Base-by-base conservation (phyloP, 805 yeast species). In the Hanseniaspora thailandica region DNA sequence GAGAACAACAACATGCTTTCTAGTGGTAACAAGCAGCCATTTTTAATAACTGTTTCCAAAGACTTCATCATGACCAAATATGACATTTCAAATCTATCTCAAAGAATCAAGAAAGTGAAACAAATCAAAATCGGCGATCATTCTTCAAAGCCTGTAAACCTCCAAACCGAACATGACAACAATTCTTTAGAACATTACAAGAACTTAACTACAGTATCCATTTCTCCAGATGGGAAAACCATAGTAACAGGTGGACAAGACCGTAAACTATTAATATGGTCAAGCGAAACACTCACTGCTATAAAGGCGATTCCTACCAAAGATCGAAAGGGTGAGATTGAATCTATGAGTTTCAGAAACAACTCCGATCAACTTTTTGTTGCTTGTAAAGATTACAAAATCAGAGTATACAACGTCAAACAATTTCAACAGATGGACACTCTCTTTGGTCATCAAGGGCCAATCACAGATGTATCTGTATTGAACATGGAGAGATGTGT, bases 401-500 rank as follows among this genome's bases (percentile, higher is more conserved):
- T 93, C 59, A 78, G 97, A 65, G 85, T 95, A 0, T 93, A 78
- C 66, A 82, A 89, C 57, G 75, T 89, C 55, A 85, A 81, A 61
- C 96, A 88, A 68, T 76, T 83, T 63, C 82, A 96, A 4, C 95
- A 87, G 67, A 74, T 90, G 62, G 98, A 93, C 70, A 82, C 86
- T 4, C 71, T 93, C 45, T 93, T 86, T 65, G 98, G 98, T 2
- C 98, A 93, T 68, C 97, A 93, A 70, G 98, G 93, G 64, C 72
- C 78, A 52, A 89, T 90, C 44, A 76, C 77, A 41, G 97, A 82
- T 62, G 82, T 93, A 52, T 71, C 87, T 22, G 87, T 97, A 0
- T 71, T 93, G 56, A 77, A 78, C 9, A 81, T 81, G 66, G 97
- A 93, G 63, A 79, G 96, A 55, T 93, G 98, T 72, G 89, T 93